phyloP scores from a whole-genome alignment of 805 yeast species.

The Candida xiaguanensis region DNA sequence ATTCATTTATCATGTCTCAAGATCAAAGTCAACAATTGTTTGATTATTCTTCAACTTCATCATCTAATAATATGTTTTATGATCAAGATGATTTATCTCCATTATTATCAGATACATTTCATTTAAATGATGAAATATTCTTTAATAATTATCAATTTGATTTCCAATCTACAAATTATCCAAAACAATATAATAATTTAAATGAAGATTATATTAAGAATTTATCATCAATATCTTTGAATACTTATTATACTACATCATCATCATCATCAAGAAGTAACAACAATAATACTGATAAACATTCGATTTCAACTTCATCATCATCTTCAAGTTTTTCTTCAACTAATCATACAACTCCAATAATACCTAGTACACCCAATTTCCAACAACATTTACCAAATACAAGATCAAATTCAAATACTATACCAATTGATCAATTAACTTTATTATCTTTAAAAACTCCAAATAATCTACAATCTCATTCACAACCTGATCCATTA shows the following conservation, averaged over 20 bases:
- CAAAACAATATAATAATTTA: not conserved
- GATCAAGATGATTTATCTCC: conserved; percentile 5
- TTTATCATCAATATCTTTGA: conserved; percentile 4
- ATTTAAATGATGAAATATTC: conserved; percentile 23
- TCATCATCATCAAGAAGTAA: not conserved
- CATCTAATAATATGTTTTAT: not conserved
- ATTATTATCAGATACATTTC: conserved; percentile 15
- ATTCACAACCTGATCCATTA: not conserved
- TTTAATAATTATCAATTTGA: conserved; percentile 14
- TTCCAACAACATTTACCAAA: conserved; percentile 8
- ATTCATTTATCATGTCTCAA: conserved; percentile 10
- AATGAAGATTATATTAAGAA: conserved; percentile 1
- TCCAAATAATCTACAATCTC: not conserved
- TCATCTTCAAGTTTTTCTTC: conserved; percentile 1
- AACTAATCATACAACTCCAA: conserved; percentile 4
- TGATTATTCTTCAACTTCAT: conserved; percentile 5
- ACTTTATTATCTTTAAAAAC: conserved; percentile 20
- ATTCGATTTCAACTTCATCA: conserved; percentile 3
- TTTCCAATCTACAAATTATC: not conserved
- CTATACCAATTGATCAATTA: conserved; percentile 22
- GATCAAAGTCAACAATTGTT: conserved; percentile 8
- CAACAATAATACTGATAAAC: too few relatives aligned
- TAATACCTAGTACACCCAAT: conserved; percentile 4
- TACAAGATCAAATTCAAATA: conserved; percentile 9
- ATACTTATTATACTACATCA: not conserved